Evolutionary conservation across 306 rosid genomes (phyloP).

Genomic region (Mucuna pruriens): DNA sequence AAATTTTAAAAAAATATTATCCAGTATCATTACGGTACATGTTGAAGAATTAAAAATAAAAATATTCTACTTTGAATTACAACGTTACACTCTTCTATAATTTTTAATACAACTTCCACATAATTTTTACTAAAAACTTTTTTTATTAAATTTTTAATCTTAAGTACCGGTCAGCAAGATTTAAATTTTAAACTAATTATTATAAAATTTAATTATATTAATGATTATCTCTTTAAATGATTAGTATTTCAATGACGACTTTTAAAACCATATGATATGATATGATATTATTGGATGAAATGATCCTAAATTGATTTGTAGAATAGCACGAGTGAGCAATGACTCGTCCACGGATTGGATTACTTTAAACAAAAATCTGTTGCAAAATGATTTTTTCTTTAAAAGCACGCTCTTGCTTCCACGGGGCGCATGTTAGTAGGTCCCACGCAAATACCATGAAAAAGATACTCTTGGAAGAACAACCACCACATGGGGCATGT

Average conservation of each 20-base stretch:
- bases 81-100: no score
- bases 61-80: no score
- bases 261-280: neutral
- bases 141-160: no score
- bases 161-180: no score
- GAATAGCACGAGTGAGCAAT: constrained; percentile 5
- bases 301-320: neutral
- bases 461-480: constrained; percentile 57
- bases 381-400: constrained; percentile 21
- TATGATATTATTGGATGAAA: neutral
- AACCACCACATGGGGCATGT: constrained; percentile 71
- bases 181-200: no score
- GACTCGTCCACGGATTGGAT: constrained; percentile 19
- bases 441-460: constrained; percentile 48
- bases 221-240: neutral
- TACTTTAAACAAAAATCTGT: constrained; percentile 11
- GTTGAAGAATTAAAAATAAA: no score
- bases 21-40: no score
- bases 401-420: constrained; percentile 43
- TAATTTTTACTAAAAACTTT: no score
- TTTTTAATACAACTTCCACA: no score
- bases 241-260: neutral
- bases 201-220: neutral
- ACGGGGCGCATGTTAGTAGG: constrained; percentile 62
- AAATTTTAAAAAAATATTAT: no score